Evolutionary conservation across 176 grass and related monocot species (phyloP).

Genomic region (Bolboschoenus planiculmis): DNA sequence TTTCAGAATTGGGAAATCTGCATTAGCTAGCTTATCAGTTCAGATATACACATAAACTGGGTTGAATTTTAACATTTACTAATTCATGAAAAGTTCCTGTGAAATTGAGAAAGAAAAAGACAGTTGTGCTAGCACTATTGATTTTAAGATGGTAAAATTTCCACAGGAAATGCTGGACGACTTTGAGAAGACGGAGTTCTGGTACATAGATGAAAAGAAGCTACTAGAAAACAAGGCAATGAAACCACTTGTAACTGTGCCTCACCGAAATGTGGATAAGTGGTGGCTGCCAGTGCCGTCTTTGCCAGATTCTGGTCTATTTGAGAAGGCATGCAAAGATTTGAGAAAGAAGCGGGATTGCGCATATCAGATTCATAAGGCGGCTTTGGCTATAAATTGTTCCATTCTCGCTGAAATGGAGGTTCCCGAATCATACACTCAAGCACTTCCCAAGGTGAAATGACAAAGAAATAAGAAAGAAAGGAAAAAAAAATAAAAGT

Average conservation of each 20-base stretch:
- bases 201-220: constrained; percentile 65
- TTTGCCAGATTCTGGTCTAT: constrained; percentile 54
- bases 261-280: constrained; percentile 49
- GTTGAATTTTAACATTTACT: neutral
- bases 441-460: constrained; percentile 63
- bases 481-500: neutral
- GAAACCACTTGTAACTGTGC: constrained; percentile 29
- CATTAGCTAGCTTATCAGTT: neutral
- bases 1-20: neutral
- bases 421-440: constrained; percentile 56
- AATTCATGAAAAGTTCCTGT: neutral
- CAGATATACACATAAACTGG: neutral
- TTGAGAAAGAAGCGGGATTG: constrained; percentile 66
- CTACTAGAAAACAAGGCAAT: constrained; percentile 21
- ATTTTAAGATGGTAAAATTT: neutral
- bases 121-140: neutral
- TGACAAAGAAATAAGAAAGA: neutral
- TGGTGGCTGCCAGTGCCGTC: constrained; percentile 92
- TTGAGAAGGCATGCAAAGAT: constrained; percentile 49
- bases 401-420: constrained; percentile 53
- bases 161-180: constrained; percentile 65
- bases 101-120: neutral
- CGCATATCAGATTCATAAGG: constrained; percentile 82
- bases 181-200: constrained; percentile 88
- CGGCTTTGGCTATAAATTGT: constrained; percentile 85